Base-by-base conservation (phyloP, 2,329 filamentous ascomycete species). In the Zasmidium angulare region DNA sequence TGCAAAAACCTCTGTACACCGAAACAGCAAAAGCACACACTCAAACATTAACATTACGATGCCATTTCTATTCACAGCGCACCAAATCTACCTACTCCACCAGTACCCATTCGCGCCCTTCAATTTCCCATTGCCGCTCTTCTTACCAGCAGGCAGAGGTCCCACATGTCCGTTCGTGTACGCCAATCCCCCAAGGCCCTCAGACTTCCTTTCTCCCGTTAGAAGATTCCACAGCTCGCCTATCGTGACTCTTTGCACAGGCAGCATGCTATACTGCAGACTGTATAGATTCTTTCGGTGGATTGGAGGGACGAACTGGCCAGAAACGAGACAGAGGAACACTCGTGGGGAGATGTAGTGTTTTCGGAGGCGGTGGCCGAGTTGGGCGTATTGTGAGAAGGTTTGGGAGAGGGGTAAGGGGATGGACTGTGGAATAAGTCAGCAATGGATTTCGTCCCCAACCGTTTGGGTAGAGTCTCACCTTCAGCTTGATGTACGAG, bases 311-410 rank as follows among this genome's bases (percentile, higher is more conserved):
- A 98, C 92, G 66, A 97, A 97, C 62, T 89, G 90, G 59, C 95
- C 95, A 0, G 91, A 96, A 22, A 93, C 81, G 1, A 99, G 86
- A 69, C 91, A 95, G 43, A 96, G 82, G 50, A 98, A 84, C 20
- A 99, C 96, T 14, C 88, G 85, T 0, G 91, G 91, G 0, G 92
- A 93, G 47, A 98, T 82, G 74, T 99, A 99, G 77, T 99, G 95
- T 74, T 96, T 96, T 58, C 91, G 88, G 63, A 99, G 91, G 50
- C 95, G 91, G 63, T 90, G 86, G 24, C 89, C 92, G 69, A 99
- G 91, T 74, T 97, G 92, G 72, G 96, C 96, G 77, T 99, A 99
- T 71, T 98, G 93, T 61, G 96, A 86, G 76, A 99, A 98, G 86
- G 98, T 98, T 69, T 90, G 90, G n/a, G 88, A 85, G 66, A 98